Evolutionary conservation across 768 basidiomycete genomes (phyloP).

Genomic region (Basidioascus undulatus): DNA sequence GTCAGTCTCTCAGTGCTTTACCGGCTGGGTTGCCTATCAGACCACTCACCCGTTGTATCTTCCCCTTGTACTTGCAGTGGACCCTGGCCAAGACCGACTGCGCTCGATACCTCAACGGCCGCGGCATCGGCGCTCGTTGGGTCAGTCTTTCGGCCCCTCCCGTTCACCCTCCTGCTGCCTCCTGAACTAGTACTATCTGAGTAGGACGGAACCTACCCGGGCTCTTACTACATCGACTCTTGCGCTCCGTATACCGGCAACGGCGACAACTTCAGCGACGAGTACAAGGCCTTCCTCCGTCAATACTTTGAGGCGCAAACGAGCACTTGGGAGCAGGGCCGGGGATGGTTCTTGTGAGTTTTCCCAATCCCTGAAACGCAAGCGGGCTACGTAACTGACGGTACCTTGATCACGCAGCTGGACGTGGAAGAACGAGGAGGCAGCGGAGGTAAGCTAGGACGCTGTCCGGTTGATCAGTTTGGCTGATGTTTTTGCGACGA

Average conservation of each 20-base stretch:
- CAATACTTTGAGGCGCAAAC: conserved; percentile 63
- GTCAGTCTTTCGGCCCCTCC: background rate
- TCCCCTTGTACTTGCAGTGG: too few species aligned
- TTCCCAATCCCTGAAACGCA: background rate
- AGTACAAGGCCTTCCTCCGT: conserved; percentile 58
- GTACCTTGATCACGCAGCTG: background rate
- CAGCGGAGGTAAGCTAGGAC: too few species aligned
- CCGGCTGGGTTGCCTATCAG: too few species aligned
- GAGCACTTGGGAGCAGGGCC: conserved; percentile 17
- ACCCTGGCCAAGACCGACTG: conserved; percentile 18
- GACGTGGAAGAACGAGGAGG: conserved; percentile 24
- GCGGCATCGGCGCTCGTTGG: too few species aligned
- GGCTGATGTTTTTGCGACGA: too few species aligned
- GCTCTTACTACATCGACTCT: conserved; percentile 11
- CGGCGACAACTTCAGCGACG: conserved; percentile 44
- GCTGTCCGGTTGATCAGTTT: too few species aligned
- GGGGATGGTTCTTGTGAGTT: conserved; percentile 12
- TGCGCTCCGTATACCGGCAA: conserved; percentile 30
- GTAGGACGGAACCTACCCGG: conserved; percentile 17
- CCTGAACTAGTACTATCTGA: conserved; percentile 6
- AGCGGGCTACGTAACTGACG: too few species aligned
- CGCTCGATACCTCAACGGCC: conserved; percentile 11
- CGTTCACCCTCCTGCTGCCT: background rate
- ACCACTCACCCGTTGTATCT: too few species aligned
- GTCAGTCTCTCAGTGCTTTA: too few species aligned